Percentiles rank a stretch among this genome's conserved stretches.
These are phyloP conservation scores for Kazachstania psychrophila DNA, from an alignment of 805 yeast genomes.

Conservation along the genomic window DNA sequence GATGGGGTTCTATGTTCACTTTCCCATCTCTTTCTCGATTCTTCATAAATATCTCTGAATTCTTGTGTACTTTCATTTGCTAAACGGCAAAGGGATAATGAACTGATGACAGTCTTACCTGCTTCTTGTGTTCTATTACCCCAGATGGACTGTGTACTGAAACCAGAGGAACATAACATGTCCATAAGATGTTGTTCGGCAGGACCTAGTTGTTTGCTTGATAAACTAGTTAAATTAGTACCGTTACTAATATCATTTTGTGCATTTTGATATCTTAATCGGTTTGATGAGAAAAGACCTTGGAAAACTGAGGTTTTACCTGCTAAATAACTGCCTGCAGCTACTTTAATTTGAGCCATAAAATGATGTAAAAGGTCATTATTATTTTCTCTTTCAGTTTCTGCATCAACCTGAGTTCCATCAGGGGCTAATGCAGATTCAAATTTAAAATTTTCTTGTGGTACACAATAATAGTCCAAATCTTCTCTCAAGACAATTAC, in stretches of 20 bases:
- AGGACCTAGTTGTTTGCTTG: constrained; percentile 54
- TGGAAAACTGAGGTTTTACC: constrained; percentile 56
- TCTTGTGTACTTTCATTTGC: constrained; percentile 34
- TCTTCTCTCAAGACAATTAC: constrained; percentile 90
- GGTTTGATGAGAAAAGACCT: constrained; percentile 46
- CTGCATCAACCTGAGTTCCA: constrained; percentile 18
- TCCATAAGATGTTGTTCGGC: constrained; percentile 93
- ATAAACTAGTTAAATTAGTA: constrained; percentile 33
- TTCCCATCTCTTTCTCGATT: constrained; percentile 20
- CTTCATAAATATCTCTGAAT: constrained; percentile 20
- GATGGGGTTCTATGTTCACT: constrained; percentile 7
- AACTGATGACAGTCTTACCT: constrained; percentile 74
- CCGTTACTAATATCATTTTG: neutral
- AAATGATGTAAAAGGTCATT: constrained; percentile 32
- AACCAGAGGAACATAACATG: constrained; percentile 90
- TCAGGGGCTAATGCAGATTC: constrained; percentile 6
- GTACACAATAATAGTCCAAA: constrained; percentile 84
- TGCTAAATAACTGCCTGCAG: constrained; percentile 61
- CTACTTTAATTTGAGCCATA: constrained; percentile 58
- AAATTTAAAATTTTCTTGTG: constrained; percentile 39
- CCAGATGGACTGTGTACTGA: constrained; percentile 60
- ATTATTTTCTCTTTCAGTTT: constrained; percentile 38
- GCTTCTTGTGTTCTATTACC: constrained; percentile 87
- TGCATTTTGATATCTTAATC: constrained; percentile 18
- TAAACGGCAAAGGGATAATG: constrained; percentile 39